Conservation (phyloP, 1,284 basidiomycete genomes). For the Rhodotorula sp. region DNA sequence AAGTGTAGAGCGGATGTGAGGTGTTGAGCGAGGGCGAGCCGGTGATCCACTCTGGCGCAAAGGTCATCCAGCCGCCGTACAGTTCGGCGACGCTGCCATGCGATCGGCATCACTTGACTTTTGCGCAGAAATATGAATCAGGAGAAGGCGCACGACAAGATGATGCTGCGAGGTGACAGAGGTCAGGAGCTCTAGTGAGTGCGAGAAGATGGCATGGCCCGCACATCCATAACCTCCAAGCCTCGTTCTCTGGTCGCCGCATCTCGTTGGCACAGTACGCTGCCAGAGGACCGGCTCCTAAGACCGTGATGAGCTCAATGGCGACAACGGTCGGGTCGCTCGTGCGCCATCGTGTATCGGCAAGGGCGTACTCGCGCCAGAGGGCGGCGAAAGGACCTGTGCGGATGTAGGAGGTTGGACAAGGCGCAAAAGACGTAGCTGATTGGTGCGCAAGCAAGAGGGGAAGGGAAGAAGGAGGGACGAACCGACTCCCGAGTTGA, state of each 20-base stretch:
- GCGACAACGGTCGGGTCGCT: constrained; percentile 75
- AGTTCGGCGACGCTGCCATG: constrained; percentile 9
- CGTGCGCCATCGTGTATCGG: constrained; percentile 74
- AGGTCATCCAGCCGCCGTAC: constrained; percentile 65
- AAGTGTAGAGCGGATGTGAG: constrained; percentile 60
- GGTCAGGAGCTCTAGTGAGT: neutral
- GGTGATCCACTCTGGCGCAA: constrained; percentile 62
- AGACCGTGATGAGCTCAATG: constrained; percentile 74
- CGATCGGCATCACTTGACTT: too few species aligned
- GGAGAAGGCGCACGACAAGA: neutral
- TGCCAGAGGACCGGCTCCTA: constrained; percentile 58
- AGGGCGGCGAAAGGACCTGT: constrained; percentile 60
- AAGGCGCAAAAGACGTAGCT: neutral
- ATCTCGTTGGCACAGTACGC: constrained; percentile 67
- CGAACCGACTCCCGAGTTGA: constrained; percentile 65
- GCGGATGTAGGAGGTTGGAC: neutral
- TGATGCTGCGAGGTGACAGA: neutral
- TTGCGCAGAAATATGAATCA: neutral
- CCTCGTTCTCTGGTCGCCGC: constrained; percentile 60
- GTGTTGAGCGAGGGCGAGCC: constrained; percentile 69
- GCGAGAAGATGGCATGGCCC: constrained; percentile 55
- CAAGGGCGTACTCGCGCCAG: constrained; percentile 71
- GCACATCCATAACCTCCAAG: constrained; percentile 69
- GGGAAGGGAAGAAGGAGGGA: constrained; percentile 33
- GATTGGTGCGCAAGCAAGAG: neutral